These are phyloP conservation scores for Alternaria brassicae DNA, from an alignment of 2,329 filamentous ascomycete species.

Conservation along the genomic window DNA sequence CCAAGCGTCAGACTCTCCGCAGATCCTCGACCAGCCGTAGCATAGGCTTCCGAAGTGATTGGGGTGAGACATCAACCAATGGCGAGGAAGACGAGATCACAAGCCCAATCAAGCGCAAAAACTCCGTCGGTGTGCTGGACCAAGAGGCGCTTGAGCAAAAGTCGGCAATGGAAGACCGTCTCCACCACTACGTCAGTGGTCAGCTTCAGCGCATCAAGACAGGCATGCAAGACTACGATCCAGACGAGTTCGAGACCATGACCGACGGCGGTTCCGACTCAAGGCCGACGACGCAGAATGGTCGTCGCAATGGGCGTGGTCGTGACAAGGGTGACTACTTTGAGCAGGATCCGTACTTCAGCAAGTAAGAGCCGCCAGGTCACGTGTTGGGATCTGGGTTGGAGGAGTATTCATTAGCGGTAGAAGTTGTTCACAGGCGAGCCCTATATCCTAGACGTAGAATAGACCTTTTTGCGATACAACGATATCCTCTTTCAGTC, in stretches of 20 bases:
- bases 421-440: slow-evolving; percentile 15
- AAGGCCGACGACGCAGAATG: slow-evolving; percentile 34
- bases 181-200: slow-evolving; percentile 81
- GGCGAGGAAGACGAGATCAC: slow-evolving; percentile 45
- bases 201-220: slow-evolving; percentile 77
- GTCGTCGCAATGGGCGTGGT: slow-evolving; percentile 24
- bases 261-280: slow-evolving; percentile 53
- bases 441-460: slow-evolving; percentile 31
- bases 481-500: not conserved
- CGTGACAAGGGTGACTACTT: slow-evolving; percentile 39
- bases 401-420: slow-evolving; percentile 3
- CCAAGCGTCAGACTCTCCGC: slow-evolving; percentile 65
- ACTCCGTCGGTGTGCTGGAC: slow-evolving; percentile 60
- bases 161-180: slow-evolving; percentile 62
- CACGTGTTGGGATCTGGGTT: not conserved
- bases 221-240: slow-evolving; percentile 61
- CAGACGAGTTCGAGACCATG: slow-evolving; percentile 69
- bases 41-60: slow-evolving; percentile 85
- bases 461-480: slow-evolving; percentile 5
- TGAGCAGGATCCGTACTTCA: slow-evolving; percentile 39
- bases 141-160: slow-evolving; percentile 57
- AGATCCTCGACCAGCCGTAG: slow-evolving; percentile 83
- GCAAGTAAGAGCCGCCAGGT: slow-evolving; percentile 19
- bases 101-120: slow-evolving; percentile 48
- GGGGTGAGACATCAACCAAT: slow-evolving; percentile 52